These are phyloP conservation scores for Populus hybrid DNA, from an alignment of 441 rosid species.

Conservation along the genomic window DNA sequence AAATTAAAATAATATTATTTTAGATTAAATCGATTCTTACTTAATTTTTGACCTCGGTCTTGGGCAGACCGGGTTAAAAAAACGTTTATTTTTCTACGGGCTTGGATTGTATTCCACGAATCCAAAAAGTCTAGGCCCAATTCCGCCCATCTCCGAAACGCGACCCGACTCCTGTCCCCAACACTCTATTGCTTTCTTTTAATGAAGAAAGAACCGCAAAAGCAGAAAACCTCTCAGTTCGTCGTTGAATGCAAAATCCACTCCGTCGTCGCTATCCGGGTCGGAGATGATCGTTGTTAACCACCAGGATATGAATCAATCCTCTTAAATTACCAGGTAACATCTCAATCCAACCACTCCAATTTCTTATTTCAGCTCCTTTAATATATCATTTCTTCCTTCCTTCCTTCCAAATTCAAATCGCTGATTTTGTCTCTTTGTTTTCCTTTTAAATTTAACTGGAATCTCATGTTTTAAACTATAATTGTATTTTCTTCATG, in stretches of 20 bases:
- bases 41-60: too few species aligned
- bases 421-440: background rate
- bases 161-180: background rate
- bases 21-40: too few species aligned
- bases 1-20: too few species aligned
- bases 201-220: background rate
- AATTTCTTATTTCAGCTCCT: background rate
- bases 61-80: background rate
- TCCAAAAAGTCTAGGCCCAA: background rate
- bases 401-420: background rate
- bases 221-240: slow-evolving; percentile 1
- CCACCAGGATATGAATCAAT: background rate
- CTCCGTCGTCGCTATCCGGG: background rate
- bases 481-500: background rate
- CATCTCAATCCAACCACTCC: background rate
- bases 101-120: background rate
- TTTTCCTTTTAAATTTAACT: background rate
- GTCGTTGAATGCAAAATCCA: background rate
- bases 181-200: background rate
- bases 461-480: background rate
- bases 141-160: background rate
- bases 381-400: background rate
- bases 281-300: background rate
- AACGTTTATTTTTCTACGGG: background rate
- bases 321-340: background rate